These are phyloP conservation scores for Trametes elegans DNA, from an alignment of 768 basidiomycete species.

Conservation along the genomic window DNA sequence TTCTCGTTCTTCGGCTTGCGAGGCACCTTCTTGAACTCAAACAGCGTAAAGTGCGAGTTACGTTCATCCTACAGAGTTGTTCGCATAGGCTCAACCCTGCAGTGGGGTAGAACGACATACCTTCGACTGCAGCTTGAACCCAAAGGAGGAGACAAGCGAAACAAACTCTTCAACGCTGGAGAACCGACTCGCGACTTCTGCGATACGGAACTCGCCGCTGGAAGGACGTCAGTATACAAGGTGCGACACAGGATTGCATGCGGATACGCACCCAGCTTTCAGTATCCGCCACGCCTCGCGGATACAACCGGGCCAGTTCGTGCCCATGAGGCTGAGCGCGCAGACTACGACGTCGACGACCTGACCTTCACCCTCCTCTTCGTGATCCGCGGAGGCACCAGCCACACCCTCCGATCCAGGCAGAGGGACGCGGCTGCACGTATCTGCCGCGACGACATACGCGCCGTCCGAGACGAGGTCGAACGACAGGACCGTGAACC, in stretches of 20 bases:
- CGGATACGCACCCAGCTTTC: constrained; percentile 62
- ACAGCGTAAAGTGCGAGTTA: constrained; percentile 84
- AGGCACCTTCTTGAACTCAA: constrained; percentile 71
- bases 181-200: constrained; percentile 88
- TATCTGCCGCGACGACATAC: constrained; percentile 89
- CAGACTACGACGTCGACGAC: constrained; percentile 91
- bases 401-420: constrained; percentile 65
- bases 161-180: constrained; percentile 64
- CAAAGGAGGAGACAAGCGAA: constrained; percentile 59
- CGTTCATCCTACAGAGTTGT: constrained; percentile 58
- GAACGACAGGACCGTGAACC: constrained; percentile 70
- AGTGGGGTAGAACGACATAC: constrained; percentile 36
- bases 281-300: constrained; percentile 89
- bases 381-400: constrained; percentile 3
- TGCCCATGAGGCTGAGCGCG: constrained; percentile 94
- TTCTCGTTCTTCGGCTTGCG: constrained; percentile 46
- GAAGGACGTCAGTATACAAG: constrained; percentile 10
- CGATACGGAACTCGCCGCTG: constrained; percentile 82
- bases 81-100: neutral
- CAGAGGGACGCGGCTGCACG: constrained; percentile 74
- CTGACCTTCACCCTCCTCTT: constrained; percentile 57
- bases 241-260: neutral
- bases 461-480: constrained; percentile 74
- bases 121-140: constrained; percentile 69
- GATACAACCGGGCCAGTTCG: constrained; percentile 91